Percentiles rank a stretch among this genome's conserved stretches.
These are phyloP conservation scores for Pseudogymnoascus sp. DNA, from an alignment of 2,329 filamentous ascomycete species.

Conservation along the genomic window DNA sequence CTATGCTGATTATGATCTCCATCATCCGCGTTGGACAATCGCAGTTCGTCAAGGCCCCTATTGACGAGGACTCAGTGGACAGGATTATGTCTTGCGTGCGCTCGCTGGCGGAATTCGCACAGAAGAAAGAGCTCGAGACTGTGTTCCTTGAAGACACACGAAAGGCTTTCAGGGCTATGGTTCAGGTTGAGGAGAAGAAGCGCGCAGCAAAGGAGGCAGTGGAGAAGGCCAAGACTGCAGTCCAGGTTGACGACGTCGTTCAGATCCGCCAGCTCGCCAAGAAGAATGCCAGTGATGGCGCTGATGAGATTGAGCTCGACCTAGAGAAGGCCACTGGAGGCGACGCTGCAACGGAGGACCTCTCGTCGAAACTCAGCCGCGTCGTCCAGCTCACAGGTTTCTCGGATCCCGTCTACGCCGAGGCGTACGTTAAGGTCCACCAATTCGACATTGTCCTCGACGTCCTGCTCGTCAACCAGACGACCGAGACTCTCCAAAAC, in stretches of 20 bases:
- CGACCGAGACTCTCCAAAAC: constrained; percentile 91
- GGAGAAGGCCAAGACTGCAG: constrained; percentile 85
- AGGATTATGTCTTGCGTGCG: constrained; percentile 96
- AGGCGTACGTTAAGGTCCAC: constrained; percentile 97
- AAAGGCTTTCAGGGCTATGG: constrained; percentile 94
- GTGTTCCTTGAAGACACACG: constrained; percentile 92
- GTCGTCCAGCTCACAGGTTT: constrained; percentile 97
- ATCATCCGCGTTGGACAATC: constrained; percentile 97
- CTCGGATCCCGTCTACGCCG: constrained; percentile 96
- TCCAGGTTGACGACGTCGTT: constrained; percentile 93
- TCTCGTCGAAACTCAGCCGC: constrained; percentile 87
- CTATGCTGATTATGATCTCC: constrained; percentile 99
- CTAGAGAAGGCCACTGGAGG: constrained; percentile 91
- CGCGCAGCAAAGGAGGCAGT: constrained; percentile 87
- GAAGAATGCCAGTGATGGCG: constrained; percentile 74
- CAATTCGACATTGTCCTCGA: constrained; percentile 98
- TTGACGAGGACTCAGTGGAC: constrained; percentile 97
- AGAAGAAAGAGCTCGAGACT: constrained; percentile 83
- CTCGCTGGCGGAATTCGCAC: constrained; percentile 78
- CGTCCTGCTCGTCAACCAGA: constrained; percentile 94
- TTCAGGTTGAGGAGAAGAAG: constrained; percentile 96
- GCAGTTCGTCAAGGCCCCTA: constrained; percentile 95
- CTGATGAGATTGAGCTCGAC: constrained; percentile 81
- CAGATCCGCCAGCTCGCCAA: constrained; percentile 87
- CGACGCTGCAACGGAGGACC: constrained; percentile 72